Conservation (phyloP, 306 rosid species). For the Lotus japonicus region DNA sequence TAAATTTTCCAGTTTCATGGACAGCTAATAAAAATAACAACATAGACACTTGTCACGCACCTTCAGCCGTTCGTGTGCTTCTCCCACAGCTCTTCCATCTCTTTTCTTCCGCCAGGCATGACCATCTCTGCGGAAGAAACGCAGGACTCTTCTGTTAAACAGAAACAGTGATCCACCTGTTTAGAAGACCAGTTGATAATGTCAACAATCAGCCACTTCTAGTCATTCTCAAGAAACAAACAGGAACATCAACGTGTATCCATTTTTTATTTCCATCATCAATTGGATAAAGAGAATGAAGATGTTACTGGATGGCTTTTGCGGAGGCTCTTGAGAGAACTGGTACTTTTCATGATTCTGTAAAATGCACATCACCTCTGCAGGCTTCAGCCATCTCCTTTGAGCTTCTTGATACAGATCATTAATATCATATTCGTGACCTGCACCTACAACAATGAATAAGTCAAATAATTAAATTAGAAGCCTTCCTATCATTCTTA, state of each 20-base stretch:
- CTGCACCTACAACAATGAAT: slow-evolving; percentile 27
- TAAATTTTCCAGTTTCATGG: background rate
- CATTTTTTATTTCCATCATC: background rate
- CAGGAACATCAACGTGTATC: background rate
- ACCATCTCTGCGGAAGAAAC: slow-evolving; percentile 97
- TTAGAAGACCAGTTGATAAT: slow-evolving; percentile 10
- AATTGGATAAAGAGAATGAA: slow-evolving; percentile 8
- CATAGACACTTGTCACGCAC: slow-evolving; percentile 33
- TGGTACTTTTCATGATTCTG: slow-evolving; percentile 78
- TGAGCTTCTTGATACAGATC: slow-evolving; percentile 71
- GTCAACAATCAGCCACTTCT: background rate
- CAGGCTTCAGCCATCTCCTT: slow-evolving; percentile 94
- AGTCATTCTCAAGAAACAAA: background rate
- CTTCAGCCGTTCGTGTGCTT: slow-evolving; percentile 99
- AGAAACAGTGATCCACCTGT: slow-evolving; percentile 94
- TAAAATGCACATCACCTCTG: slow-evolving; percentile 76
- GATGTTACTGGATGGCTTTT: slow-evolving; percentile 63
- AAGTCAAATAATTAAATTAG: slow-evolving; percentile 3
- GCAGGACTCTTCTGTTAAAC: slow-evolving; percentile 83
- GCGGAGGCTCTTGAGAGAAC: slow-evolving; percentile 60
- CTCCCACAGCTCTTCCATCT: slow-evolving; percentile 95
- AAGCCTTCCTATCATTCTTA: background rate
- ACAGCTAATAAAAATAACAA: background rate
- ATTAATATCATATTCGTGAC: slow-evolving; percentile 43
- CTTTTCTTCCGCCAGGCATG: slow-evolving; percentile 94